Evolutionary conservation across 345 rosid species (phyloP).

Genomic region (Noccaea bulbosa): DNA sequence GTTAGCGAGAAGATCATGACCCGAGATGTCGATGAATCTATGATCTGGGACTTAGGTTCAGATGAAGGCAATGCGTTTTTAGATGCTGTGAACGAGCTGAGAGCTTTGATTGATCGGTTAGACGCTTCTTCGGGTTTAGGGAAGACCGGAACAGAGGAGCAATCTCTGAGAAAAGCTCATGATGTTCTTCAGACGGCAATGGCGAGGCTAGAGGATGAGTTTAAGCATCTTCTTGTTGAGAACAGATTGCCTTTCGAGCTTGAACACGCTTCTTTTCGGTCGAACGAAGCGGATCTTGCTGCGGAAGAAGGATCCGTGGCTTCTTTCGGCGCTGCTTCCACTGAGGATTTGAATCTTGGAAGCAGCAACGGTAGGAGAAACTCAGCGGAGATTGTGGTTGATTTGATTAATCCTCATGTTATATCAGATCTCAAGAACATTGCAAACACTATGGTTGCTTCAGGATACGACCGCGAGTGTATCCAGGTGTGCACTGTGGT

Average conservation of each 20-base stretch:
- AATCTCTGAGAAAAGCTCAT: conserved; percentile 61
- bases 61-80: conserved; percentile 58
- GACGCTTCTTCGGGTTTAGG: conserved; percentile 46
- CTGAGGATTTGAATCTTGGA: conserved; percentile 57
- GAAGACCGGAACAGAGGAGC: conserved; percentile 46
- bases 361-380: conserved; percentile 63
- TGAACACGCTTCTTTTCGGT: conserved; percentile 67
- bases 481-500: conserved; percentile 62
- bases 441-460: conserved; percentile 65
- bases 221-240: conserved; percentile 69
- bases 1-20: conserved; percentile 69
- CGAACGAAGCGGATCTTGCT: conserved; percentile 65
- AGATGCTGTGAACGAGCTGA: conserved; percentile 61
- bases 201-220: conserved; percentile 90
- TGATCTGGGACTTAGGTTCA: conserved; percentile 74
- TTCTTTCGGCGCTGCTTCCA: conserved; percentile 69
- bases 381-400: conserved; percentile 58
- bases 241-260: conserved; percentile 71
- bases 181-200: conserved; percentile 83
- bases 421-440: conserved; percentile 72
- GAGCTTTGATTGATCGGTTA: conserved; percentile 57
- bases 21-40: conserved; percentile 70
- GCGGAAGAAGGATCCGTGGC: conserved; percentile 53
- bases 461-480: conserved; percentile 78
- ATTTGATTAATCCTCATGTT: conserved; percentile 69